These are phyloP conservation scores for Phaeosphaeria sp. DNA, from an alignment of 2,329 filamentous ascomycete species.

Conservation along the genomic window DNA sequence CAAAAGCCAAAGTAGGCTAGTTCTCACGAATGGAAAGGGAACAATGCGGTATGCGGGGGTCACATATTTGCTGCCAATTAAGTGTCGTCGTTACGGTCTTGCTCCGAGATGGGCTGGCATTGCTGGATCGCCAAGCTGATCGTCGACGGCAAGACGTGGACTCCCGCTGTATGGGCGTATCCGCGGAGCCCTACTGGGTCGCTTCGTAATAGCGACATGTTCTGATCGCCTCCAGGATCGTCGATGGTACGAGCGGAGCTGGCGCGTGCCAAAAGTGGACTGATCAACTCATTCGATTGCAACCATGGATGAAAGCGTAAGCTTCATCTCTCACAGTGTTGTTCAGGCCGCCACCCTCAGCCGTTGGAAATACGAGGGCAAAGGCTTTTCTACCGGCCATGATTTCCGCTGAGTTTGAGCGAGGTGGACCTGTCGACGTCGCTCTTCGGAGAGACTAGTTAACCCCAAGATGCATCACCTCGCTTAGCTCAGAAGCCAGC, in stretches of 20 bases:
- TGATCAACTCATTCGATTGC: background rate
- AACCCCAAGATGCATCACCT: background rate
- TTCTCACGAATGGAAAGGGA: background rate
- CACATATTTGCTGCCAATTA: background rate
- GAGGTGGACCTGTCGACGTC: background rate
- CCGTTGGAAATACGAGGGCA: background rate
- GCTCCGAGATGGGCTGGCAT: background rate
- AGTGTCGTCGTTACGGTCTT: background rate
- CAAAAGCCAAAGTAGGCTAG: conserved; percentile 2
- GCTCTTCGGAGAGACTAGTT: background rate
- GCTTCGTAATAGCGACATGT: background rate
- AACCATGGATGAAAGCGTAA: background rate
- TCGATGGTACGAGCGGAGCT: background rate
- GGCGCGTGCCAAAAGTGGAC: background rate
- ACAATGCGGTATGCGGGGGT: background rate
- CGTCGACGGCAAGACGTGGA: background rate
- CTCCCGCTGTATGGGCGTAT: background rate
- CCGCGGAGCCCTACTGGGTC: background rate
- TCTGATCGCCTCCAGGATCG: background rate
- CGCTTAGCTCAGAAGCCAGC: background rate
- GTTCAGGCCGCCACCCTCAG: too few relatives aligned
- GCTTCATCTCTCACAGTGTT: background rate
- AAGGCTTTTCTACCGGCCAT: background rate
- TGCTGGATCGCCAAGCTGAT: conserved; percentile 5
- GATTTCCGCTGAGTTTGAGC: too few relatives aligned